phyloP scores from a whole-genome alignment of 257 asterid genomes.

The Ilex aquifolium region DNA sequence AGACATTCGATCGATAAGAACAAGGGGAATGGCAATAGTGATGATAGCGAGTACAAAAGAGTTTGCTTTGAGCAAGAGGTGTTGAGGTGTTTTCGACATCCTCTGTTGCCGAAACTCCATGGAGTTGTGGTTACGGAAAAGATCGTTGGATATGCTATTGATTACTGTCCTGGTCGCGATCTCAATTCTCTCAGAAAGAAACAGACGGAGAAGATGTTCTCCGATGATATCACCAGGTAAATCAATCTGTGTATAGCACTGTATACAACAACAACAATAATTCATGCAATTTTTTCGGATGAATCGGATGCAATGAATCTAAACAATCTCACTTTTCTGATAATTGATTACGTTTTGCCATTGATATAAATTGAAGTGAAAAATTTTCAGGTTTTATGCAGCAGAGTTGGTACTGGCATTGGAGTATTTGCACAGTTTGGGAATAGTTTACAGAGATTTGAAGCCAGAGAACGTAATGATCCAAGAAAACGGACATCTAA shows the following conservation, averaged over 20 bases:
- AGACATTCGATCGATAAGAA: conserved; percentile 58
- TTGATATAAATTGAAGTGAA: no score
- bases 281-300: background rate
- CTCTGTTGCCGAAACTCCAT: conserved; percentile 76
- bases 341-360: no score
- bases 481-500: conserved; percentile 79
- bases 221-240: conserved; percentile 82
- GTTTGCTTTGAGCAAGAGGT: conserved; percentile 60
- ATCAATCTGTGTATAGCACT: background rate
- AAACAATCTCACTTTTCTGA: no score
- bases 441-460: conserved; percentile 84
- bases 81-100: conserved; percentile 51
- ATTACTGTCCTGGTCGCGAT: conserved; percentile 91
- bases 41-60: conserved; percentile 40
- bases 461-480: conserved; percentile 97
- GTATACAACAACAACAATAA: no score
- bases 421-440: conserved; percentile 76
- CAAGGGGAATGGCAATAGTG: background rate
- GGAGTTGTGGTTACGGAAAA: conserved; percentile 66
- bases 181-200: conserved; percentile 59
- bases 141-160: conserved; percentile 79
- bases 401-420: conserved; percentile 81
- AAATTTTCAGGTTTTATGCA: conserved; percentile 68
- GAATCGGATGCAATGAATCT: background rate
- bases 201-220: conserved; percentile 87